phyloP scores from a whole-genome alignment of 2,329 filamentous ascomycete species.

The Cadophora luteo-olivacea region DNA sequence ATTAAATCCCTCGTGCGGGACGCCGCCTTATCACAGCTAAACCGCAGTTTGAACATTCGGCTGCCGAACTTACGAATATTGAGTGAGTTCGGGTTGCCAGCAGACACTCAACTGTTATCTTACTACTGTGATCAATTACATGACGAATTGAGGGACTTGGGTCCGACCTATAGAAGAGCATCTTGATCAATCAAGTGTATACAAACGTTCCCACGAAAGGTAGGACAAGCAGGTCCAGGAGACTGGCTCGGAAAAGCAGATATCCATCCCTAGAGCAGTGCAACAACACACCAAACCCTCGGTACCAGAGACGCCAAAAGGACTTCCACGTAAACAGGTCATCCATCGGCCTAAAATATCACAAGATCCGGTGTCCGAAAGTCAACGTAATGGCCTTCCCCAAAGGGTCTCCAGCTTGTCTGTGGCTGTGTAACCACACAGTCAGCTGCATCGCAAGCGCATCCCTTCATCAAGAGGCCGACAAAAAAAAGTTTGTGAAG shows the following conservation, averaged over 20 bases:
- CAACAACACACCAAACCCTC: constrained; percentile 2
- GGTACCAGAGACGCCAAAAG: neutral
- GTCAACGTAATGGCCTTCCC: neutral
- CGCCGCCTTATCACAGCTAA: constrained; percentile 15
- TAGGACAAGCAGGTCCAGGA: constrained; percentile 4
- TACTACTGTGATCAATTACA: too few species aligned
- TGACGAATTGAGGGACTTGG: too few species aligned
- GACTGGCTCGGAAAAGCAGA: neutral
- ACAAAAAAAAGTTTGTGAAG: constrained; percentile 1
- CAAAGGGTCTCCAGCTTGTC: neutral
- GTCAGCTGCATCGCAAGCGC: constrained; percentile 14
- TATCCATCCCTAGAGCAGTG: neutral
- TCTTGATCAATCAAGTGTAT: neutral
- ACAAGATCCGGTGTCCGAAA: constrained; percentile 8
- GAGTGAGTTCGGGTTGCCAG: too few species aligned
- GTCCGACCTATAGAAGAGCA: too few species aligned
- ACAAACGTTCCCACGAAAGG: neutral
- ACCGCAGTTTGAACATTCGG: neutral
- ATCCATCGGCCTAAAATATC: neutral
- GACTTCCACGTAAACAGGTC: neutral
- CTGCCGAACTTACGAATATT: too few species aligned
- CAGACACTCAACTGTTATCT: too few species aligned
- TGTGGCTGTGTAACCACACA: constrained; percentile 20
- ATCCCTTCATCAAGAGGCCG: neutral
- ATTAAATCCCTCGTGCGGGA: neutral